Conservation (phyloP, 768 basidiomycete genomes). For the Lentinus brumalis region DNA sequence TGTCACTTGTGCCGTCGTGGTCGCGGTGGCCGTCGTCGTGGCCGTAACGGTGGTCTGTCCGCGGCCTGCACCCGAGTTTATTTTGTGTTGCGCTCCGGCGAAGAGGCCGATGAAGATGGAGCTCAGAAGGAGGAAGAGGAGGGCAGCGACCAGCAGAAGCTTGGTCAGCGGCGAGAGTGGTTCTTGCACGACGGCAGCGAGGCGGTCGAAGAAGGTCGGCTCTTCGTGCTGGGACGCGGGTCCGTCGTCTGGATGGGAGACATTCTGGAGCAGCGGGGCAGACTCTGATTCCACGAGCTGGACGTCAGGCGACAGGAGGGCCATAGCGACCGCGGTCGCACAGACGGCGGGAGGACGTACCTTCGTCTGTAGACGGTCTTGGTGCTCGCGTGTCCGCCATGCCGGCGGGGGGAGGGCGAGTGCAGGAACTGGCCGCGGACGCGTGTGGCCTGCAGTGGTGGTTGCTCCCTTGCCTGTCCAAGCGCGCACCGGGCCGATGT, state of each 20-base stretch:
- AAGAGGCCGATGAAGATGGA: constrained; percentile 94
- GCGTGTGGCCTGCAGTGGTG: not conserved
- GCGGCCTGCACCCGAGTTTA: constrained; percentile 50
- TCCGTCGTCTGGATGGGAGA: constrained; percentile 40
- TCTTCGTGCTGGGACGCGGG: constrained; percentile 23
- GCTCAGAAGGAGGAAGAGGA: constrained; percentile 78
- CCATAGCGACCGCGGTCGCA: not conserved
- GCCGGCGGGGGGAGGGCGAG: constrained; percentile 21
- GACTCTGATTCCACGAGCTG: constrained; percentile 46
- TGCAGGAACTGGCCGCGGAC: not conserved
- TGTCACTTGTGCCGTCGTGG: constrained; percentile 35
- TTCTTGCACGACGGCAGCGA: constrained; percentile 65
- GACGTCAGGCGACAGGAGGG: constrained; percentile 13
- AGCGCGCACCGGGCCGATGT: not conserved
- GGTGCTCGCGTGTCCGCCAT: constrained; percentile 58
- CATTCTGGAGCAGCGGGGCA: constrained; percentile 62
- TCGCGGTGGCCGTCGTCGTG: constrained; percentile 36
- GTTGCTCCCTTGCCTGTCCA: not conserved
- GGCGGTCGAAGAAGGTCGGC: constrained; percentile 45
- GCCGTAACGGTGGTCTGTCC: constrained; percentile 46
- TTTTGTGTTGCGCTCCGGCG: constrained; percentile 82
- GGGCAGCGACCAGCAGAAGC: constrained; percentile 71
- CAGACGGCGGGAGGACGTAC: constrained; percentile 33
- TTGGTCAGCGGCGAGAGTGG: constrained; percentile 84
- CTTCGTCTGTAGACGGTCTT: constrained; percentile 59